phyloP scores from a whole-genome alignment of 2,329 filamentous ascomycete species.

The Corinectria fuckeliana region DNA sequence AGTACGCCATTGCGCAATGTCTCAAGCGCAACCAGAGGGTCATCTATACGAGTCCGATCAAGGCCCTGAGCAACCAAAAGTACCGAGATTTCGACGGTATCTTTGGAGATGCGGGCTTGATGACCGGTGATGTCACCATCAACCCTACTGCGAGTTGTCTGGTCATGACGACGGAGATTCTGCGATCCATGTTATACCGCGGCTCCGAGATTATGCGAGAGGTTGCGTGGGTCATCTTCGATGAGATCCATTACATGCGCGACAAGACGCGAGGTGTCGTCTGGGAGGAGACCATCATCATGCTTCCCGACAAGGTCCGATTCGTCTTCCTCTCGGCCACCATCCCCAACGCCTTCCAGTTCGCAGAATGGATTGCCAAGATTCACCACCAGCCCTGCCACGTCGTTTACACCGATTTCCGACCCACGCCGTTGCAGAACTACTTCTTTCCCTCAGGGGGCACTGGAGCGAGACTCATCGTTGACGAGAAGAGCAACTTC shows the following conservation, averaged over 20 bases:
- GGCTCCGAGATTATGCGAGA: slow-evolving; percentile 99
- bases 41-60: slow-evolving; percentile 99
- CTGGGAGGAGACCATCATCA: slow-evolving; percentile 99
- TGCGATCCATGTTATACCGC: slow-evolving; percentile 96
- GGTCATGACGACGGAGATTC: slow-evolving; percentile 99
- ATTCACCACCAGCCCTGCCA: slow-evolving; percentile 97
- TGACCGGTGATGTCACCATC: slow-evolving; percentile 99
- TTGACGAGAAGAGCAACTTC: slow-evolving; percentile 96
- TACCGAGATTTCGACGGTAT: slow-evolving; percentile 95
- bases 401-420: slow-evolving; percentile 98
- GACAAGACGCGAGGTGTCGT: slow-evolving; percentile 95
- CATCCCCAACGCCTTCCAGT: slow-evolving; percentile 98
- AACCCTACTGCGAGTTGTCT: slow-evolving; percentile 97
- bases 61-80: slow-evolving; percentile 98
- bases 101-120: slow-evolving; percentile 95
- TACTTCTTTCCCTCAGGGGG: slow-evolving; percentile 96
- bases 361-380: slow-evolving; percentile 98
- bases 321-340: slow-evolving; percentile 98
- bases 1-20: slow-evolving; percentile 97
- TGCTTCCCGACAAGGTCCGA: slow-evolving; percentile 96
- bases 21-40: slow-evolving; percentile 97
- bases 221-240: slow-evolving; percentile 97
- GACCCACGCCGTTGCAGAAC: slow-evolving; percentile 94
- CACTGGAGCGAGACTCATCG: slow-evolving; percentile 90
- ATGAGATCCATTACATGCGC: slow-evolving; percentile 98